phyloP scores from a whole-genome alignment of 352 stramenopile genomes.

The Peronospora belbahrii region DNA sequence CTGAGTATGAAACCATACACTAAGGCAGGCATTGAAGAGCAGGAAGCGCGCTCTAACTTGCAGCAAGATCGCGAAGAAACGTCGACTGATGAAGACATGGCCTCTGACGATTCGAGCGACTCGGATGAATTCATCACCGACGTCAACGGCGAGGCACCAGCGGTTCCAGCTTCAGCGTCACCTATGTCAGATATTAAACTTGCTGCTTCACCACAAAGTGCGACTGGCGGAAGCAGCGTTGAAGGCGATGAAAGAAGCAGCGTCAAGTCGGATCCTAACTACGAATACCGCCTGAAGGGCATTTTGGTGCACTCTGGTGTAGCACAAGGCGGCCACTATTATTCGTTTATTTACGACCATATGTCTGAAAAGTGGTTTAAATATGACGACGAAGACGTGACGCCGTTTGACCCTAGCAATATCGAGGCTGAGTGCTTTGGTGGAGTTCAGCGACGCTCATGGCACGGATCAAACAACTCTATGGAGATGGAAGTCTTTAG shows the following conservation, averaged over 20 bases:
- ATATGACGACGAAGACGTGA: conserved; percentile 99
- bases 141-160: conserved; percentile 26
- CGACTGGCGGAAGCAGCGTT: conserved; percentile 8
- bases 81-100: conserved; percentile 45
- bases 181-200: conserved; percentile 23
- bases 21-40: conserved; percentile 92
- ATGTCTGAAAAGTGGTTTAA: conserved; percentile 95
- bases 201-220: conserved; percentile 12
- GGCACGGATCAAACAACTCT: conserved; percentile 91
- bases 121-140: conserved; percentile 62
- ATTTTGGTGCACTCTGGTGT: conserved; percentile 98
- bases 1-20: conserved; percentile 99
- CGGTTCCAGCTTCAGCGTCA: conserved; percentile 16
- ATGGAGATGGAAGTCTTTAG: conserved; percentile 98
- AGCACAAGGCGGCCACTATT: conserved; percentile 98
- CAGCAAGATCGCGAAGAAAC: conserved; percentile 35
- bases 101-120: conserved; percentile 38
- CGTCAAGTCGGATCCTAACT: conserved; percentile 79
- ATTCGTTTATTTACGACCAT: conserved; percentile 89
- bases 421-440: conserved; percentile 98
- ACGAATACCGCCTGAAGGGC: conserved; percentile 95
- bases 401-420: conserved; percentile 91
- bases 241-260: conserved; percentile 16
- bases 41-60: conserved; percentile 47
- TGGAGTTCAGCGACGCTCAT: conserved; percentile 89